A percentile compares a stretch with the other conserved stretches of the same genome.
These are phyloP conservation scores for Chrysoporthe austroafricana DNA, from an alignment of 2,329 filamentous ascomycete genomes.

Conservation along the genomic window DNA sequence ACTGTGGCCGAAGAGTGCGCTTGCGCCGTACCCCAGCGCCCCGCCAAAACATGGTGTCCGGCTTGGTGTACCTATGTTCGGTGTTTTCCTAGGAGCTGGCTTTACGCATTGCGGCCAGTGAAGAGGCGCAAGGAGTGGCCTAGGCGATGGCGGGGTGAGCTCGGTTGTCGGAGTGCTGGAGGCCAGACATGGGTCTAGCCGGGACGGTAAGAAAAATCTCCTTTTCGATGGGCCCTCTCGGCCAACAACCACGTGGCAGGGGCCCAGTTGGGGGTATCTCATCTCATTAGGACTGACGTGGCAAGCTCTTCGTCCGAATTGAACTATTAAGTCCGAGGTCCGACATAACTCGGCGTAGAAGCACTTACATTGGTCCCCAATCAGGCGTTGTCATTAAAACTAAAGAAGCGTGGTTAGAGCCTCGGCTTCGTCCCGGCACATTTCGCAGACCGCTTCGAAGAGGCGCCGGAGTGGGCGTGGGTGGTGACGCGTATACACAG, in stretches of 20 bases:
- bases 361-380: background rate
- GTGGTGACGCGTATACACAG: background rate
- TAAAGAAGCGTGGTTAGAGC: background rate
- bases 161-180: background rate
- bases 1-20: too few relatives aligned
- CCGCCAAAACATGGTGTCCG: too few relatives aligned
- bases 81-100: background rate
- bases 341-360: background rate
- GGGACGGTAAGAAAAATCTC: too few relatives aligned
- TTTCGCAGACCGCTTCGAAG: background rate
- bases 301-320: background rate
- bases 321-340: background rate
- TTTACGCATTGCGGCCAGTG: background rate
- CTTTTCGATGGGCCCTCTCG: background rate
- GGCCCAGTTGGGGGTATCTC: background rate
- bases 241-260: background rate
- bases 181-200: background rate
- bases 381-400: background rate
- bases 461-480: background rate
- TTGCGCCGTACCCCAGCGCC: too few relatives aligned
- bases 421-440: background rate
- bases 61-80: background rate
- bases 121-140: too few relatives aligned
- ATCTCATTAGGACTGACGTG: background rate
- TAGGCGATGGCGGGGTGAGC: background rate